phyloP scores from a whole-genome alignment of 768 basidiomycete species.

The Lentinula edodes region DNA sequence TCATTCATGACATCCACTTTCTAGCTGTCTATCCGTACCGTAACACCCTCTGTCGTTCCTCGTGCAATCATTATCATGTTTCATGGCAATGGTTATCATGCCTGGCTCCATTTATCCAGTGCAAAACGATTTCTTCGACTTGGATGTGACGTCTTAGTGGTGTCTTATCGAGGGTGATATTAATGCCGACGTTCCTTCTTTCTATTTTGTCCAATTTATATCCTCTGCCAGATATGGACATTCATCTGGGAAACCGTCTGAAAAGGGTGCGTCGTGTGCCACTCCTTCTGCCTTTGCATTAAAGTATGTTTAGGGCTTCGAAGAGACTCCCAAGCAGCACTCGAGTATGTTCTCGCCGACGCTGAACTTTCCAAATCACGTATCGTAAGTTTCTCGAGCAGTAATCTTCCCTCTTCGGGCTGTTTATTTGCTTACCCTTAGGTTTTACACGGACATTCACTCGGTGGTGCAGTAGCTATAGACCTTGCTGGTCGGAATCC shows the following conservation, averaged over 20 bases:
- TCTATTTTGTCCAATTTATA: neutral
- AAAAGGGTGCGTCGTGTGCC: conserved; percentile 51
- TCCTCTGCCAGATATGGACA: conserved; percentile 64
- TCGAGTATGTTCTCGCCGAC: conserved; percentile 68
- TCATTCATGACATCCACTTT: neutral
- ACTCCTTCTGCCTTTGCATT: neutral
- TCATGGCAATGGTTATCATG: conserved; percentile 85
- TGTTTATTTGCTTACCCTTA: conserved; percentile 16
- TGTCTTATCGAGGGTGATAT: conserved; percentile 86
- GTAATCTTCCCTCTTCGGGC: neutral
- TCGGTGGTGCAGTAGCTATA: conserved; percentile 91
- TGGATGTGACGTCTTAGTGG: conserved; percentile 91
- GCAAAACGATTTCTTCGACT: conserved; percentile 76
- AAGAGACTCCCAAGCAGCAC: conserved; percentile 78
- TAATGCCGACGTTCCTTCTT: neutral
- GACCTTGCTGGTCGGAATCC: conserved; percentile 81
- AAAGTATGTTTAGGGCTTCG: conserved; percentile 50
- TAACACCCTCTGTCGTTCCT: conserved; percentile 12
- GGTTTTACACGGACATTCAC: conserved; percentile 81
- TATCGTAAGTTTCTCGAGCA: conserved; percentile 43
- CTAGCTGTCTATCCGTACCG: neutral
- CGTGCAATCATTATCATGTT: conserved; percentile 91
- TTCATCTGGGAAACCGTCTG: conserved; percentile 83
- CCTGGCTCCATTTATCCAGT: conserved; percentile 82
- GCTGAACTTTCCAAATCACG: conserved; percentile 59